A percentile compares a stretch with the other conserved stretches of the same genome.
Evolutionary conservation across 768 basidiomycete genomes (phyloP).

Genomic region (Porpolomopsis calyptriformis): DNA sequence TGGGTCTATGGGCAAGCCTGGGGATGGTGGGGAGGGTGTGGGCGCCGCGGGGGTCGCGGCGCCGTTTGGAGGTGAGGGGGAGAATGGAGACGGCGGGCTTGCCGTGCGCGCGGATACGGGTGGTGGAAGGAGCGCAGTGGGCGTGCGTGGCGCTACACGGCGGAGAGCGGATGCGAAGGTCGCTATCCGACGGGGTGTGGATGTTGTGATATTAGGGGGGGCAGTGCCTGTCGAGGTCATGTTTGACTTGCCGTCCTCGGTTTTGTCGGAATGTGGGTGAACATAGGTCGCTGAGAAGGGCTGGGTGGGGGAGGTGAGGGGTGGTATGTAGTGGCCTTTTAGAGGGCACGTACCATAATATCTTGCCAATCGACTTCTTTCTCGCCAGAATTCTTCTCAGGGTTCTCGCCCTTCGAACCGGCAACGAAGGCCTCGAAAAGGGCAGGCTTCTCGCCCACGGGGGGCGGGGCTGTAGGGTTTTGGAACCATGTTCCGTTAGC

Average conservation of each 20-base stretch:
- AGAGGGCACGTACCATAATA: constrained; percentile 16
- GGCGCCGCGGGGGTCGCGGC: constrained; percentile 2
- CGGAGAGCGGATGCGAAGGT: neutral
- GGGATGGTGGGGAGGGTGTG: neutral
- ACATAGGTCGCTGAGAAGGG: constrained; percentile 17
- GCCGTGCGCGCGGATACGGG: constrained; percentile 6
- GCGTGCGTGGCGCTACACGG: neutral
- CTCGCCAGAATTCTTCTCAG: constrained; percentile 6
- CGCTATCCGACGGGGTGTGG: neutral
- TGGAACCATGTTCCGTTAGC: constrained; percentile 51
- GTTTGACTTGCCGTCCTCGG: neutral
- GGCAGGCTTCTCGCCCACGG: constrained; percentile 35
- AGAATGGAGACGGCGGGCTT: constrained; percentile 8
- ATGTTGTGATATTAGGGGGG: neutral
- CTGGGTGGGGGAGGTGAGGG: constrained; percentile 7
- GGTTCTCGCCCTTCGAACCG: neutral
- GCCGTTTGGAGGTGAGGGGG: constrained; percentile 2
- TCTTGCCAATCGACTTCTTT: constrained; percentile 18
- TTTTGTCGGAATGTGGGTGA: neutral
- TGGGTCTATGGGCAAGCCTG: neutral
- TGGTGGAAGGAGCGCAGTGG: neutral
- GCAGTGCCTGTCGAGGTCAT: neutral
- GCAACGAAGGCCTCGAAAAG: constrained; percentile 39
- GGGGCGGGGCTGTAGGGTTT: constrained; percentile 21
- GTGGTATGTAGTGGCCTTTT: constrained; percentile 7